Evolutionary conservation across 2,329 filamentous ascomycete genomes (phyloP), one percentile per base, ranked within the genome.

Genomic region (Botrytis aclada): DNA sequence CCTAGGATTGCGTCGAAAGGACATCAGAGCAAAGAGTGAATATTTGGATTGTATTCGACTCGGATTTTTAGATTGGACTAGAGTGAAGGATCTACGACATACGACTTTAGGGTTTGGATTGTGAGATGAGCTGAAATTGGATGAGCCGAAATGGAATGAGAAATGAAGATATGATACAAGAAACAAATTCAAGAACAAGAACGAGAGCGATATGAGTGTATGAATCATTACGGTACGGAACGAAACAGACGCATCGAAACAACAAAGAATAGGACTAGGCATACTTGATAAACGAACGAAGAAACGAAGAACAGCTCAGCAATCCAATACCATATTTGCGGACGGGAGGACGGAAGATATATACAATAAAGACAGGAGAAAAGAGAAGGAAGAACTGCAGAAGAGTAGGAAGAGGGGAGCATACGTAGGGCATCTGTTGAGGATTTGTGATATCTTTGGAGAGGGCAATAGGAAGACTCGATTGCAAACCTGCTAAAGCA

Each of bases 81-180:
- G 37, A 25, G 29, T 64, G 62, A 41, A 62, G 29, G 41, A 64
- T 47, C 29, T 25, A 34, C 34, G 12, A 54, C 10, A 29, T 56
- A 41, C 25, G n/a, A 29, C 18, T 20, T n/a, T 41, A 47, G 25
- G 25, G n/a, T 67, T 67, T 67, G 64, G 64, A 47, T 37, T 45
- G 34, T n/a, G 29, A 18, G 39, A 47, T 45, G 62, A 65, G 41
- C 29, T 45, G 41, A 65, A 25, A 51, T n/a, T 25, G 34, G 12
- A n/a, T 43, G 37, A 41, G 7, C 14, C 51, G 51, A 29, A 16
- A 29, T 54, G 51, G 51, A 54, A 54, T 54, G 51, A 54, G 39
- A 66, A 37, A 66, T 51, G 63, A 66, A 39, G 32, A 66, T 39
- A 66, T 41, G 47, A 67, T 22, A 29, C 43, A 16, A 67, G n/a